Conservation (phyloP, 192 early-diverging fungal species). For the Rhizophagus clarus region DNA sequence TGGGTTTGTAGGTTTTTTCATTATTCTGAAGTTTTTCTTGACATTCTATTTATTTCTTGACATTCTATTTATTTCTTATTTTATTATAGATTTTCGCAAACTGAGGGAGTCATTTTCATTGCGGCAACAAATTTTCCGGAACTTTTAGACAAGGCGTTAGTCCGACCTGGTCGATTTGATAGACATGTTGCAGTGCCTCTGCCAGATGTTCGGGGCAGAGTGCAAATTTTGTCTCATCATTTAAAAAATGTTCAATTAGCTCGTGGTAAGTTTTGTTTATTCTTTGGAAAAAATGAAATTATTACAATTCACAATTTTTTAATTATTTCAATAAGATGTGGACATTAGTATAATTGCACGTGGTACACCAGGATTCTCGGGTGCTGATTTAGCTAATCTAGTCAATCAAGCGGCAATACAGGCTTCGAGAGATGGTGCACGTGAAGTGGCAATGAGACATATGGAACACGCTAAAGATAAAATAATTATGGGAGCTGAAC, state of each 20-base stretch:
- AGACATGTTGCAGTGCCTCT: constrained; percentile 90
- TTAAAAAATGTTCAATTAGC: constrained; percentile 75
- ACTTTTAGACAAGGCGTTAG: constrained; percentile 93
- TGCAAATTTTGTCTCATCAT: constrained; percentile 91
- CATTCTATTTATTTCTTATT: too few relatives aligned
- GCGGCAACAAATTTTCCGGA: constrained; percentile 99
- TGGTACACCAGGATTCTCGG: constrained; percentile 98
- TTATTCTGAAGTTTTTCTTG: background rate
- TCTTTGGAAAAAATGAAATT: background rate
- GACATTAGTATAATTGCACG: constrained; percentile 86
- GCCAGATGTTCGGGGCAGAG: constrained; percentile 95
- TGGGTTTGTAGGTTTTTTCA: constrained; percentile 53
- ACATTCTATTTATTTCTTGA: too few relatives aligned
- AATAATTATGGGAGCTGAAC: constrained; percentile 97
- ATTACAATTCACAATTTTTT: background rate
- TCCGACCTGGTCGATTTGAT: constrained; percentile 97
- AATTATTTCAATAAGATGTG: constrained; percentile 54
- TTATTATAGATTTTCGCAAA: constrained; percentile 74
- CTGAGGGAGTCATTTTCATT: constrained; percentile 97
- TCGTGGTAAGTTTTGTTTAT: background rate
- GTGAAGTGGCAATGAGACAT: constrained; percentile 74
- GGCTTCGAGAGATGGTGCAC: constrained; percentile 80
- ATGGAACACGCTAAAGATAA: constrained; percentile 98
- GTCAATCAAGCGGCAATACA: constrained; percentile 98
- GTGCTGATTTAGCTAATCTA: constrained; percentile 97